phyloP scores from a whole-genome alignment of 768 basidiomycete species.

The Russula dissimulans region DNA sequence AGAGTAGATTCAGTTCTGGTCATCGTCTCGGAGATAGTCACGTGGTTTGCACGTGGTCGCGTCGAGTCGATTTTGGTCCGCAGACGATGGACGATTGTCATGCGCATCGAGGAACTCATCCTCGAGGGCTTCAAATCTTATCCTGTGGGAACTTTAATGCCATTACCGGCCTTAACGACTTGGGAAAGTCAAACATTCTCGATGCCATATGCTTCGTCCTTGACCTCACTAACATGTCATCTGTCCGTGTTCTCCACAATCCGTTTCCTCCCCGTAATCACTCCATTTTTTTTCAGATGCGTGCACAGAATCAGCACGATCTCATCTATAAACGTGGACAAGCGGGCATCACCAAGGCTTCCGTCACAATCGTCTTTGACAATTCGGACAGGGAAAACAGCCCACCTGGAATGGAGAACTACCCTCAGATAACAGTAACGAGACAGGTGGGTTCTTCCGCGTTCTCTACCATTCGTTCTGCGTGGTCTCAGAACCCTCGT shows the following conservation, averaged over 20 bases:
- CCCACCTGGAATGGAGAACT: constrained; percentile 73
- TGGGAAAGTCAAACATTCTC: constrained; percentile 97
- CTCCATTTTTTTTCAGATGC: constrained; percentile 49
- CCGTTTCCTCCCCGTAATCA: not conserved
- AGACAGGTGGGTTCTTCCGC: constrained; percentile 53
- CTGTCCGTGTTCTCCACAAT: constrained; percentile 36
- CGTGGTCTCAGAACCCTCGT: too few relatives aligned
- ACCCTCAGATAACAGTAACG: constrained; percentile 89
- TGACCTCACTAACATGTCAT: constrained; percentile 95
- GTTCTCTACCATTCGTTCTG: too few relatives aligned
- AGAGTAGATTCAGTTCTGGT: not conserved
- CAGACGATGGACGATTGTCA: not conserved
- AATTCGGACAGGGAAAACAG: constrained; percentile 84
- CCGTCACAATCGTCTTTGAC: constrained; percentile 97
- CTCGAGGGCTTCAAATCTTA: constrained; percentile 90
- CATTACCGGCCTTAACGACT: constrained; percentile 92
- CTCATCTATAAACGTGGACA: constrained; percentile 99
- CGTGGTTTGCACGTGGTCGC: constrained; percentile 9
- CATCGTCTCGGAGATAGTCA: not conserved
- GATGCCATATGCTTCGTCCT: constrained; percentile 99
- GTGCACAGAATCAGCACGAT: constrained; percentile 91
- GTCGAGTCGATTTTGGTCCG: not conserved
- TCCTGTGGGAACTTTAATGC: constrained; percentile 99
- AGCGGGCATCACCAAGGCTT: constrained; percentile 93
- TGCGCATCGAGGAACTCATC: constrained; percentile 21